Conservation (phyloP, 257 asterid species). For the Penstemon davidsonii region DNA sequence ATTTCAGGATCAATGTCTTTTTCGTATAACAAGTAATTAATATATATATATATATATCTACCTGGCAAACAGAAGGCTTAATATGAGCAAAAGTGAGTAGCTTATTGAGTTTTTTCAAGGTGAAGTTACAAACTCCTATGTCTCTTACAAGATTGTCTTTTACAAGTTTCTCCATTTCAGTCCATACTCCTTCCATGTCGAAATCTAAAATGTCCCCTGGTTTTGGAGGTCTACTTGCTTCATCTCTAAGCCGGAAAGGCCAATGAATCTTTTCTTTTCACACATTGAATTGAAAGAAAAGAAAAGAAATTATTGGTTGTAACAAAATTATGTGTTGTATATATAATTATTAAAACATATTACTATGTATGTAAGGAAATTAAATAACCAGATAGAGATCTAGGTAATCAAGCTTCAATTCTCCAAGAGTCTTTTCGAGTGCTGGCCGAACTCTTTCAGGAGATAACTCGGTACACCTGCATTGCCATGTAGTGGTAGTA, state of each 20-base stretch:
- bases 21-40: no score
- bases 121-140: slow-evolving; percentile 67
- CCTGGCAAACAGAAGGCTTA: slow-evolving; percentile 78
- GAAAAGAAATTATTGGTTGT: background rate
- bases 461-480: slow-evolving; percentile 61
- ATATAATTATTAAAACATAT: background rate
- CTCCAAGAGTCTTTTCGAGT: slow-evolving; percentile 49
- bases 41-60: background rate
- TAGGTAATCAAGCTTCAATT: slow-evolving; percentile 67
- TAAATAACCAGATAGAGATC: slow-evolving; percentile 63
- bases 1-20: background rate
- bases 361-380: background rate
- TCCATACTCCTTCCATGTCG: slow-evolving; percentile 77
- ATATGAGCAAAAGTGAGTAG: slow-evolving; percentile 49
- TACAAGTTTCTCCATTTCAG: slow-evolving; percentile 78
- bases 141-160: slow-evolving; percentile 52
- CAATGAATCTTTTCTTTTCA: slow-evolving; percentile 50
- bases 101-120: slow-evolving; percentile 48
- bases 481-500: background rate
- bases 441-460: slow-evolving; percentile 69
- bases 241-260: slow-evolving; percentile 68
- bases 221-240: slow-evolving; percentile 59
- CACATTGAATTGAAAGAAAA: background rate
- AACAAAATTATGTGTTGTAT: no score
- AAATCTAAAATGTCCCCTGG: slow-evolving; percentile 56